Percentiles rank a stretch among this genome's conserved stretches.
These are phyloP conservation scores for Phytophthora macrochlamydospora DNA, from an alignment of 352 stramenopile species.

Conservation along the genomic window DNA sequence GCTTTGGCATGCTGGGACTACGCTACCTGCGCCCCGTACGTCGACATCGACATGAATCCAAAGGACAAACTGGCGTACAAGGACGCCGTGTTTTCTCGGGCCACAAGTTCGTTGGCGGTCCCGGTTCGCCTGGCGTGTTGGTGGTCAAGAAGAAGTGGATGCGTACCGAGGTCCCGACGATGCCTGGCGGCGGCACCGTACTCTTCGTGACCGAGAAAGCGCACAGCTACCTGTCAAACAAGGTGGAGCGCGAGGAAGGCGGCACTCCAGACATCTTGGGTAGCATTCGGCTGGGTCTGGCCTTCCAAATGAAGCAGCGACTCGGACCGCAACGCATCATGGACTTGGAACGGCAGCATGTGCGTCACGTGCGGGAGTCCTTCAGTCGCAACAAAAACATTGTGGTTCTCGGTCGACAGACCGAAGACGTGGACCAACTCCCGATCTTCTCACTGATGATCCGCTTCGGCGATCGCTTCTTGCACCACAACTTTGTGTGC, in stretches of 20 bases:
- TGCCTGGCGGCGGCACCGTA: not conserved
- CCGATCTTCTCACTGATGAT: constrained; percentile 95
- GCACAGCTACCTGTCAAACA: not conserved
- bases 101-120: not conserved
- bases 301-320: constrained; percentile 85
- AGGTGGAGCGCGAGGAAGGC: not conserved
- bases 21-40: not conserved
- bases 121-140: not conserved
- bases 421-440: constrained; percentile 43
- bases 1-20: not conserved
- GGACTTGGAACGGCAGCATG: constrained; percentile 37
- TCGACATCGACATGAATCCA: not conserved
- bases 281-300: constrained; percentile 73
- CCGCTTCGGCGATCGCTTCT: constrained; percentile 76
- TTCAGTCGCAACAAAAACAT: constrained; percentile 57
- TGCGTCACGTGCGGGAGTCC: constrained; percentile 27
- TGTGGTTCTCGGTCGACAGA: constrained; percentile 77
- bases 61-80: not conserved
- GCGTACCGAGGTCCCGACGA: not conserved
- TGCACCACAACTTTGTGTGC: constrained; percentile 98
- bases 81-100: not conserved
- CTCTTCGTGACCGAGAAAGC: not conserved
- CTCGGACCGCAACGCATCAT: constrained; percentile 47
- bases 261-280: not conserved
- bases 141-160: not conserved